phyloP scores from a whole-genome alignment of 257 asterid genomes.

The Euphrasia confusa region DNA sequence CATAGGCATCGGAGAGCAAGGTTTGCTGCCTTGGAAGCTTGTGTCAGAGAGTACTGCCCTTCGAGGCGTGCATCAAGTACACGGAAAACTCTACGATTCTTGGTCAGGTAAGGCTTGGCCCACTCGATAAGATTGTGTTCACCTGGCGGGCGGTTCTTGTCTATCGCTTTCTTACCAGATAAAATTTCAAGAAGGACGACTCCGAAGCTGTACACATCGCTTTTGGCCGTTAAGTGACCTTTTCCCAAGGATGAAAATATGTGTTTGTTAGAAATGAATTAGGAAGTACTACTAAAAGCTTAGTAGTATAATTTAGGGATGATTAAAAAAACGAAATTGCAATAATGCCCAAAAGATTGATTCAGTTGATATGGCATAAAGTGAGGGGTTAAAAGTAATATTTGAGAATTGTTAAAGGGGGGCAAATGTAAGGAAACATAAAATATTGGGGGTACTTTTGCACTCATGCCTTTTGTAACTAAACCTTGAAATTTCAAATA shows the following conservation, averaged over 20 bases:
- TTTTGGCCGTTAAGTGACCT: constrained; percentile 78
- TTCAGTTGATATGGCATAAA: too few relatives aligned
- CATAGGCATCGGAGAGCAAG: constrained; percentile 57
- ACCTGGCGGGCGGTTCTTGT: constrained; percentile 66
- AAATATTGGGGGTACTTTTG: too few relatives aligned
- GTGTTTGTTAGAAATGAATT: constrained; percentile 7
- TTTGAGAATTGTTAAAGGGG: not conserved
- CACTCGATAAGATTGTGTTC: constrained; percentile 68
- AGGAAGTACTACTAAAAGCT: not conserved
- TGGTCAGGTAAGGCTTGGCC: constrained; percentile 71
- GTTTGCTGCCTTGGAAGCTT: constrained; percentile 44
- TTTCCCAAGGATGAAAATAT: not conserved
- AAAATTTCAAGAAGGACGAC: constrained; percentile 67
- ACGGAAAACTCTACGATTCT: constrained; percentile 50
- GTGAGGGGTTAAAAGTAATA: not conserved
- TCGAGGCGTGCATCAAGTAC: constrained; percentile 58
- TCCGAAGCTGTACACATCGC: constrained; percentile 73
- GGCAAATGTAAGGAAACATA: too few relatives aligned
- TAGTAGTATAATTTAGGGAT: not conserved
- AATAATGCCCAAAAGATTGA: not conserved
- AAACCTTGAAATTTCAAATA: not conserved
- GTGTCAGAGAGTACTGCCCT: constrained; percentile 46
- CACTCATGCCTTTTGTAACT: not conserved
- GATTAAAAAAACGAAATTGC: not conserved
- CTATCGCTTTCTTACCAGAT: constrained; percentile 64